These are phyloP conservation scores for Aspergillus heteromorphus DNA, from an alignment of 495 filamentous ascomycete species.

Conservation along the genomic window DNA sequence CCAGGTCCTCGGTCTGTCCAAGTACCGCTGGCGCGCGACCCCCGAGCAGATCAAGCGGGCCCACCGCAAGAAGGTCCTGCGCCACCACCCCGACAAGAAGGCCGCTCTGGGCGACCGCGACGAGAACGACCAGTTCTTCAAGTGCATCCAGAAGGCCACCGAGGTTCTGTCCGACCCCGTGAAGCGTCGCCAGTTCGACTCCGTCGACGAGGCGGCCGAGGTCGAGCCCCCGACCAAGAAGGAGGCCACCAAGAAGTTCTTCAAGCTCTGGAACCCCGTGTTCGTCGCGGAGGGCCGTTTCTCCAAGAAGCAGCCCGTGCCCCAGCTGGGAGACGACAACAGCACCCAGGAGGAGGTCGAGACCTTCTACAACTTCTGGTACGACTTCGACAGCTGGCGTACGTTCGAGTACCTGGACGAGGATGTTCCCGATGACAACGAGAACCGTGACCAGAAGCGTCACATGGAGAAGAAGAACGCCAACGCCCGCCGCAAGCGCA, in stretches of 20 bases:
- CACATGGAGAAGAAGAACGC: slow-evolving; percentile 97
- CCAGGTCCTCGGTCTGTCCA: slow-evolving; percentile 86
- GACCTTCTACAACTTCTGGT: slow-evolving; percentile 98
- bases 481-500: slow-evolving; percentile 96
- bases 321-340: slow-evolving; percentile 76
- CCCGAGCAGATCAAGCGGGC: slow-evolving; percentile 98
- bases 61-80: slow-evolving; percentile 98
- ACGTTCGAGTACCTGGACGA: slow-evolving; percentile 98
- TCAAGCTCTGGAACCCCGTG: slow-evolving; percentile 83
- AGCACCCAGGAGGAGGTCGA: slow-evolving; percentile 84
- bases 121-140: slow-evolving; percentile 98
- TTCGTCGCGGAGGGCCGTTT: slow-evolving; percentile 91
- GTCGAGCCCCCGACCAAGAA: slow-evolving; percentile 91
- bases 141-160: slow-evolving; percentile 98
- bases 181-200: slow-evolving; percentile 94
- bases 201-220: slow-evolving; percentile 88
- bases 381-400: slow-evolving; percentile 97
- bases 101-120: slow-evolving; percentile 72
- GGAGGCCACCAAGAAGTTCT: slow-evolving; percentile 78
- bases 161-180: slow-evolving; percentile 87
- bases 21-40: slow-evolving; percentile 85
- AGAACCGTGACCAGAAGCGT: slow-evolving; percentile 97
- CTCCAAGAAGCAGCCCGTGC: slow-evolving; percentile 84
- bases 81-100: slow-evolving; percentile 98
- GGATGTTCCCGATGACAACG: slow-evolving; percentile 97